phyloP scores from a whole-genome alignment of 2,329 filamentous ascomycete species.

The Chaetomium olivaceum region DNA sequence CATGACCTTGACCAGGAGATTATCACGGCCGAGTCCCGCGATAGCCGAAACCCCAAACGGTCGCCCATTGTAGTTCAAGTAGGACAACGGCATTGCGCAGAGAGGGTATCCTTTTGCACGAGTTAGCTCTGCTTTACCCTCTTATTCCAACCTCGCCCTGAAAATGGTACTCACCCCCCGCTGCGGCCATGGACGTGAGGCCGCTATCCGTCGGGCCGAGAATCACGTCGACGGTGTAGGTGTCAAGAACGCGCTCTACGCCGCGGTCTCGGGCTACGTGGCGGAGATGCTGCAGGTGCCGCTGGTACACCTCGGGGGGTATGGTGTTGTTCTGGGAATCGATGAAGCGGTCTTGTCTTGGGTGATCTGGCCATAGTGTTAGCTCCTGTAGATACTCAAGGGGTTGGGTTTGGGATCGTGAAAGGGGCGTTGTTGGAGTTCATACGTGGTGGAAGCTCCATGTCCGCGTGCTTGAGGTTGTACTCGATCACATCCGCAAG shows the following conservation, averaged over 20 bases:
- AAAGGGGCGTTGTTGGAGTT: neutral
- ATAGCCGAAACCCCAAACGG: slow-evolving; percentile 2
- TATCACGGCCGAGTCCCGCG: neutral
- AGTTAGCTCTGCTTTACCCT: neutral
- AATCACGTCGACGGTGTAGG: neutral
- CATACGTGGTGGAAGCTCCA: neutral
- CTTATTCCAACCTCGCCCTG: neutral
- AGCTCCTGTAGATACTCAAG: neutral
- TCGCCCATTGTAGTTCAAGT: slow-evolving; percentile 4
- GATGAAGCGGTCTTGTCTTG: slow-evolving; percentile 3
- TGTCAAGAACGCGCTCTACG: neutral
- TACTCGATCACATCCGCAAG: neutral
- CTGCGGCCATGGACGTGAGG: slow-evolving; percentile 1
- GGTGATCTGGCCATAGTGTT: neutral
- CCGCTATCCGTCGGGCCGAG: slow-evolving; percentile 3
- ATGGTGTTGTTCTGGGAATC: neutral
- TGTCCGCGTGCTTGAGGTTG: slow-evolving; percentile 1
- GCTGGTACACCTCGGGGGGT: neutral
- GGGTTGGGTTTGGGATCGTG: neutral
- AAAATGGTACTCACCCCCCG: neutral
- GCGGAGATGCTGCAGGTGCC: slow-evolving; percentile 1
- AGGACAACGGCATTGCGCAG: slow-evolving; percentile 4
- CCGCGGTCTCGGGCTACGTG: slow-evolving; percentile 1
- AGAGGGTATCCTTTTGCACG: neutral
- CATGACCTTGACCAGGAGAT: slow-evolving; percentile 3